Base-by-base conservation (phyloP, 257 asterid genomes). In the Scutellaria baicalensis region DNA sequence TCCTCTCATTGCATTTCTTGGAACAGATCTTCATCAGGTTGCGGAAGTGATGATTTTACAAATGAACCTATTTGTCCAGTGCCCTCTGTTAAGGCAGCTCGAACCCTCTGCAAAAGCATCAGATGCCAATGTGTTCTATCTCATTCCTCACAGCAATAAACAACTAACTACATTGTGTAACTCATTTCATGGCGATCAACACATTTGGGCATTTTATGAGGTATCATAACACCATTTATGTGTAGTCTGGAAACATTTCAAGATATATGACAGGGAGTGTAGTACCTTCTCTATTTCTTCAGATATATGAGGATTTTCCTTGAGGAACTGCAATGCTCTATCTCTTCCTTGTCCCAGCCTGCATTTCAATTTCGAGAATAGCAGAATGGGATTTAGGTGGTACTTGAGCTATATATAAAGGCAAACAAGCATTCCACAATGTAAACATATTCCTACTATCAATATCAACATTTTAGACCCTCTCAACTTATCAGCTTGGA, bases 301-400 rank as follows among this genome's bases (percentile, higher is more conserved):
- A 42, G 86, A 79, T 60, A 94, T 39, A 58, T 65, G 75, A 38
- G 89, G 86, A 76, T 91, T 91, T 56, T 94, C 99, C 80, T 83
- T 89, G 75, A 94, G 81, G 81, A 64, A 85, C 78, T 88, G 99
- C 58, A 94, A 70, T 52, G 99, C 97, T 77, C 72, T 85, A 63
- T 94, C 99, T 78, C 99, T 90, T 78, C 99, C 99, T 79, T 91
- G 97, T 23, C 97, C 99, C 88, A 94, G 73, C 85, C 97, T 92
- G 80, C 71, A 67, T 68, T 59, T 20, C 47, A 68, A 64, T 49
- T 54, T 20, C 50, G 54, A 72, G 62, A 38, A 58, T 9, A 58
- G 18, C 39, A 48, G 14, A 48, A 72, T 12, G 47, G 49, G 47
- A 45, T 20, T n/a, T 23, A 63, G 18, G 23, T n/a, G 33, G 38